Evolutionary conservation across 148 eudicot genomes (phyloP).

Genomic region (Rheum nobile): DNA sequence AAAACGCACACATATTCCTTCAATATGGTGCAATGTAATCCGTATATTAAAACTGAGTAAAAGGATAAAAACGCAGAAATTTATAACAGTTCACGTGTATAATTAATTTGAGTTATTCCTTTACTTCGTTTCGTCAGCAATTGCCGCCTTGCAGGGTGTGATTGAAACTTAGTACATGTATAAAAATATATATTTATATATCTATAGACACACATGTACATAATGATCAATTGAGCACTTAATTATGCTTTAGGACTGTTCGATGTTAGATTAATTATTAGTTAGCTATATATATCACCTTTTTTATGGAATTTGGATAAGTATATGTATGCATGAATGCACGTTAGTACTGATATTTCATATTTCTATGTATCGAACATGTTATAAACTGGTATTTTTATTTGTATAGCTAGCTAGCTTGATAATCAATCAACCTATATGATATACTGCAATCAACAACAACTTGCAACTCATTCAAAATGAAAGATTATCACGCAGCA

Average conservation of each 20-base stretch:
- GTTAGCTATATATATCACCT: neutral
- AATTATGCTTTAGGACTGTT: no score
- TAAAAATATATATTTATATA: neutral
- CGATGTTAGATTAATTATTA: no score
- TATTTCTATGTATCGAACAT: neutral
- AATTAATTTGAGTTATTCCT: neutral
- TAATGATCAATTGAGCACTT: no score
- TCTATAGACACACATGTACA: neutral
- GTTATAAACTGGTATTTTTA: no score
- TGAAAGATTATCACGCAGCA: neutral
- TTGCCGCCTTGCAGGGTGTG: constrained; percentile 1
- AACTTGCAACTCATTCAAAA: neutral
- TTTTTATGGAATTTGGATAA: neutral
- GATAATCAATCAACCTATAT: no score
- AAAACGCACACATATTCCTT: no score
- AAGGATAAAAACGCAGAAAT: neutral
- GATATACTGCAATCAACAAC: neutral
- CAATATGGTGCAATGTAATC: no score
- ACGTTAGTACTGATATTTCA: neutral
- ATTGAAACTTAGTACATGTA: neutral
- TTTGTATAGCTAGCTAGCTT: neutral
- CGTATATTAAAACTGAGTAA: no score
- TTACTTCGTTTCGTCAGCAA: neutral
- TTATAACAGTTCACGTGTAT: neutral
- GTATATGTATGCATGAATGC: neutral